Evolutionary conservation across 129 eudicot species (phyloP).

Genomic region (Lonicera japonica): DNA sequence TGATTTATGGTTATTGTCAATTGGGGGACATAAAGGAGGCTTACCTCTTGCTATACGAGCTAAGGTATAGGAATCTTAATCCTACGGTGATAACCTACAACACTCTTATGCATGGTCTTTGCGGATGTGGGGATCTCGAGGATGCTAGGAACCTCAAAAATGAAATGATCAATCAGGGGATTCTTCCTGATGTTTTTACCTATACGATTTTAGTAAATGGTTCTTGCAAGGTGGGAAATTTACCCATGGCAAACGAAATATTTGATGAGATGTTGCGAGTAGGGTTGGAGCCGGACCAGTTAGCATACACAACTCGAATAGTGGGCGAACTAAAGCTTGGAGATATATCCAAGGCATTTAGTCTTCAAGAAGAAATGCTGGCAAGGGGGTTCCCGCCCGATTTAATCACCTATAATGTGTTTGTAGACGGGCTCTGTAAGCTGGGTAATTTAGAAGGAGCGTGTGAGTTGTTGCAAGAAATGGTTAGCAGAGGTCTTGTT

Average conservation of each 20-base stretch:
- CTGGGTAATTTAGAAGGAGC: slow-evolving; percentile 46
- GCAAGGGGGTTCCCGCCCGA: slow-evolving; percentile 37
- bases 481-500: slow-evolving; percentile 35
- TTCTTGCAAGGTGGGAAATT: slow-evolving; percentile 41
- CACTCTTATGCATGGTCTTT: slow-evolving; percentile 52
- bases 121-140: slow-evolving; percentile 38
- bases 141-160: slow-evolving; percentile 41
- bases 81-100: slow-evolving; percentile 56
- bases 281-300: slow-evolving; percentile 60
- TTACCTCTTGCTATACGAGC: slow-evolving; percentile 38
- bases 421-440: slow-evolving; percentile 44
- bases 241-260: slow-evolving; percentile 36
- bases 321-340: slow-evolving; percentile 48
- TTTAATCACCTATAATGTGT: slow-evolving; percentile 48
- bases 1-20: slow-evolving; percentile 56
- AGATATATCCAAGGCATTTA: slow-evolving; percentile 19
- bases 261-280: slow-evolving; percentile 49
- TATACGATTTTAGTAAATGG: slow-evolving; percentile 55
- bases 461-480: slow-evolving; percentile 32
- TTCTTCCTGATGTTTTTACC: slow-evolving; percentile 52
- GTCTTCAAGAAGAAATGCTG: slow-evolving; percentile 46
- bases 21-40: slow-evolving; percentile 52
- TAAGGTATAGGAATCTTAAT: slow-evolving; percentile 27
- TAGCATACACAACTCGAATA: slow-evolving; percentile 42
- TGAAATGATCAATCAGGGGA: slow-evolving; percentile 42